Evolutionary conservation across 2,329 filamentous ascomycete genomes (phyloP), one percentile per base, ranked within the genome.

Genomic region (Lasiodiplodia hormozganensis): DNA sequence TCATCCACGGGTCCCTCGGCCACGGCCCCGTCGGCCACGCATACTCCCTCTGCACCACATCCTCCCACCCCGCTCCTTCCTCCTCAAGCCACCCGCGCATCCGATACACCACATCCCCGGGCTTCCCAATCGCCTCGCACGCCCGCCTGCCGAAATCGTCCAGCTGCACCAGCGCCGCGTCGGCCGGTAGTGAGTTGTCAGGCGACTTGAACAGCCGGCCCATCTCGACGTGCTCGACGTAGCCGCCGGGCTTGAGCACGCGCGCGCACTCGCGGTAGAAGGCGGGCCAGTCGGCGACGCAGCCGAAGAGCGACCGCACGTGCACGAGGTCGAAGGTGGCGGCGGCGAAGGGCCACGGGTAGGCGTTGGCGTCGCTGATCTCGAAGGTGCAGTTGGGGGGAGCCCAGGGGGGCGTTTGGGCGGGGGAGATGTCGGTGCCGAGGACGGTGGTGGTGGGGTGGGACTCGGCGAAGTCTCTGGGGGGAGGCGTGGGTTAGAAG

Each of bases 41-140:
- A 69, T 70, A 75, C 23, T 84, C 72, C 2, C 80, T 76, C 72
- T 87, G 82, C 0, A 76, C 76, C 0, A 89, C 82, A 66, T 87
- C 82, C 58, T 80, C 76, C 70, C 89, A 89, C 0, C 86, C 86
- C 87, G 0, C 83, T n/a, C n/a, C n/a, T n/a, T n/a, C 85, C 12
- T 84, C 83, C 3, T 78, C 75, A 72, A 88, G 78, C 67, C 82
- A 81, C 40, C 78, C 75, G 70, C 80, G 78, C 52, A 82, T 77
- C 14, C 79, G 68, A 31, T 76, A 43, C 31, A 79, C 80, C n/a
- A 82, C 76, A 25, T 75, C 74, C 8, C 80, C 72, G 0, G 76
- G 73, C 28, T 79, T 78, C 1, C 79, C 79, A 51, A 78, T 76
- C 14, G 71, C 69, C 11, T 74, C 73, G 25, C 64, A 67, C 40